A percentile compares a stretch with the other conserved stretches of the same genome.
These are phyloP conservation scores for Xylaria acuta DNA, from an alignment of 495 filamentous ascomycete genomes.

Conservation along the genomic window DNA sequence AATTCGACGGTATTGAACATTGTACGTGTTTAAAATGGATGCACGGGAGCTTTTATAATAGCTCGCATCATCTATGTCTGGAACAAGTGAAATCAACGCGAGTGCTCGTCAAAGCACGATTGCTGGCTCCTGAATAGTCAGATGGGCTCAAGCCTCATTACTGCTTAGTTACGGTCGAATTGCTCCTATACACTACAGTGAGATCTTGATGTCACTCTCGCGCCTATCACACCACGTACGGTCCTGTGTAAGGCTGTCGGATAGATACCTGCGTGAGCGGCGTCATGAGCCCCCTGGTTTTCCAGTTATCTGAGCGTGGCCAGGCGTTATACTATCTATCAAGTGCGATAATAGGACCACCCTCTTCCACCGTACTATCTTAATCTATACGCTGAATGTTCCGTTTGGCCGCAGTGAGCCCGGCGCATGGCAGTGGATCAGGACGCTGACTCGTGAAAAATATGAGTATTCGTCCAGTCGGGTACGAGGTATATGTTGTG, in stretches of 20 bases:
- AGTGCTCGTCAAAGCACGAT: neutral
- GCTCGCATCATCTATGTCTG: neutral
- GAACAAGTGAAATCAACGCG: neutral
- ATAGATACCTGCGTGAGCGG: neutral
- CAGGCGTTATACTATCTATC: neutral
- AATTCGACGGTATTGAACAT: neutral
- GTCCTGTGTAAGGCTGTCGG: neutral
- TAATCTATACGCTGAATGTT: neutral
- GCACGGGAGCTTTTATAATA: neutral
- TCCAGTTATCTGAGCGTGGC: too few species aligned
- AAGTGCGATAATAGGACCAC: neutral
- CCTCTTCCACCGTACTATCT: neutral
- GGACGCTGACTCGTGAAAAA: neutral
- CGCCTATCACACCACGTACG: neutral
- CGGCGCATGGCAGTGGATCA: neutral
- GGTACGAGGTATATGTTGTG: slow-evolving; percentile 4
- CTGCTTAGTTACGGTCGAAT: neutral
- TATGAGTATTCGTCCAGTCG: neutral
- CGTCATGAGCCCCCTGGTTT: neutral
- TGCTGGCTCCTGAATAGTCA: neutral
- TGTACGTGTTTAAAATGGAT: neutral
- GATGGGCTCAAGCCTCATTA: neutral
- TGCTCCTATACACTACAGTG: neutral
- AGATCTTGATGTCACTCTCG: neutral
- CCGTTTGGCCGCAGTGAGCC: neutral